Conservation (phyloP, 768 basidiomycete genomes). For the Termitomyces bulborhizus region DNA sequence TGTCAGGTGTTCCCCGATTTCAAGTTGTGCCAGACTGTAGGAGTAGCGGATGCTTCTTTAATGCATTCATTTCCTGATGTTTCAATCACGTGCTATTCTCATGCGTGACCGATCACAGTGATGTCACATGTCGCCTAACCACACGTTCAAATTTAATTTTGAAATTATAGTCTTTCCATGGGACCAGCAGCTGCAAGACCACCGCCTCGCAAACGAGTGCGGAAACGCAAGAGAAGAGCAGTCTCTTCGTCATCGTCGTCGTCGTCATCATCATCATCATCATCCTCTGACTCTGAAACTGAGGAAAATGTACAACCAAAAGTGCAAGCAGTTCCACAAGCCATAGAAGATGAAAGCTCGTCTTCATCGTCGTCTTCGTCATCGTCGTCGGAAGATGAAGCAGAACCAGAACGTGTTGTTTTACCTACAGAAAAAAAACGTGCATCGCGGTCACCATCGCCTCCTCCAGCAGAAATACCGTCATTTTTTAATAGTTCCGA, state of each 20-base stretch:
- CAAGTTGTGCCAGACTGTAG: no score
- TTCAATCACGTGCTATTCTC: no score
- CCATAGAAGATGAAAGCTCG: constrained; percentile 13
- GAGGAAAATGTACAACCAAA: constrained; percentile 2
- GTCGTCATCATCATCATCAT: constrained; percentile 33
- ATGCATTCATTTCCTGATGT: no score
- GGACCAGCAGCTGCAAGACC: constrained; percentile 25
- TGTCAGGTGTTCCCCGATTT: no score
- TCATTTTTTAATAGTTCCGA: constrained; percentile 43
- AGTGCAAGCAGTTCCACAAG: constrained; percentile 2
- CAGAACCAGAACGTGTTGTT: constrained; percentile 1
- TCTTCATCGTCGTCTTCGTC: constrained; percentile 17
- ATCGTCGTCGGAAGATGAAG: constrained; percentile 15
- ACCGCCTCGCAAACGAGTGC: constrained; percentile 36
- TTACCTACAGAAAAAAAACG: constrained; percentile 14
- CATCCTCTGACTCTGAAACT: constrained; percentile 23
- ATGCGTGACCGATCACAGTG: no score
- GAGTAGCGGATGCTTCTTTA: no score
- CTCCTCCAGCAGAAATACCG: constrained; percentile 42
- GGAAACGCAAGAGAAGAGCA: constrained; percentile 51
- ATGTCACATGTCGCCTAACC: background rate
- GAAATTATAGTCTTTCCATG: background rate
- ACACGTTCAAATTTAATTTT: background rate
- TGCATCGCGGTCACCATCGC: constrained; percentile 37
- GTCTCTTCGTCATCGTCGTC: constrained; percentile 36